Conservation (phyloP, 495 filamentous ascomycete genomes). For the Pyrenula aspistea region DNA sequence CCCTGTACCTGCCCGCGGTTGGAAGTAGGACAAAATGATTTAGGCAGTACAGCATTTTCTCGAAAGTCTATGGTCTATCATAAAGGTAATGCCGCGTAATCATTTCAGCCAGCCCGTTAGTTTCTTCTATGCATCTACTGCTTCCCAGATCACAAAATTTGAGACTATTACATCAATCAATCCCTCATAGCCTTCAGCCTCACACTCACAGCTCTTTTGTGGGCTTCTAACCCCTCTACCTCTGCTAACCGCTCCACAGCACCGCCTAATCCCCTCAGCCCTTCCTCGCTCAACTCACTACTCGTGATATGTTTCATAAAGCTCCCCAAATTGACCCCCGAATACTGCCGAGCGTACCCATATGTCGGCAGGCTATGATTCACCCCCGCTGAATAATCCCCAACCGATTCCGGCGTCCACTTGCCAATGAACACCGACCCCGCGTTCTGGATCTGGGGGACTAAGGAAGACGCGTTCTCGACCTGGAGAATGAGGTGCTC, state of each 20-base stretch:
- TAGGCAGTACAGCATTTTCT: no score
- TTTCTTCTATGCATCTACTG: no score
- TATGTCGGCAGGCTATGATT: conserved; percentile 96
- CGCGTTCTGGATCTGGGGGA: conserved; percentile 79
- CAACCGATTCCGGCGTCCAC: conserved; percentile 95
- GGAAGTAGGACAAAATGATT: no score
- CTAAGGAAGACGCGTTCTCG: conserved; percentile 53
- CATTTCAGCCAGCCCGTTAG: no score
- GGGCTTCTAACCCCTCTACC: conserved; percentile 90
- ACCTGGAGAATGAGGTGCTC: conserved; percentile 95
- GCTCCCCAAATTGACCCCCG: conserved; percentile 86
- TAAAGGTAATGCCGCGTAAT: no score
- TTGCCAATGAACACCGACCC: conserved; percentile 89
- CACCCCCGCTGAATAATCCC: conserved; percentile 93
- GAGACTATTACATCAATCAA: no score
- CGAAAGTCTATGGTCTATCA: no score
- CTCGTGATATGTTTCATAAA: conserved; percentile 96
- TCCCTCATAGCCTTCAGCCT: conserved; percentile 57
- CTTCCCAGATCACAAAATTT: no score
- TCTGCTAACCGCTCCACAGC: conserved; percentile 91
- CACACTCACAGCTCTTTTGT: conserved; percentile 83
- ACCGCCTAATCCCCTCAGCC: conserved; percentile 65
- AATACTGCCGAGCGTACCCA: conserved; percentile 96
- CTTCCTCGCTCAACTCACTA: conserved; percentile 75
- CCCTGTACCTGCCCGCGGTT: no score